A percentile compares a stretch with the other conserved stretches of the same genome.
Evolutionary conservation across 768 basidiomycete species (phyloP).

Genomic region (Xerocomus brunneocitrinus): DNA sequence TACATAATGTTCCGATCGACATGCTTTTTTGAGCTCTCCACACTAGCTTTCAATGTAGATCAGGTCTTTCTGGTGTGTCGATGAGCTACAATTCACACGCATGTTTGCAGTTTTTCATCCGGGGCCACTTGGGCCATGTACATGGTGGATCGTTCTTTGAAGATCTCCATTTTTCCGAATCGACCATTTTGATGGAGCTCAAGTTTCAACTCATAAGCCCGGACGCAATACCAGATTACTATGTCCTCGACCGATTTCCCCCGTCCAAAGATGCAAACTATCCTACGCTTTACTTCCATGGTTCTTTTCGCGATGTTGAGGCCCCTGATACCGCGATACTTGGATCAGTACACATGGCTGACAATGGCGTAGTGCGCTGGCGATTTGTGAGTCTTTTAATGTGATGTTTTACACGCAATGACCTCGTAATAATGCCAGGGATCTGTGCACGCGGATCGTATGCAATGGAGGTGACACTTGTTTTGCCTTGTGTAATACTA

Average conservation of each 20-base stretch:
- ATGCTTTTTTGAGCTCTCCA: neutral
- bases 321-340: constrained; percentile 43
- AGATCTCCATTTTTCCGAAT: constrained; percentile 54
- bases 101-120: constrained; percentile 11
- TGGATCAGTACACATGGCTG: constrained; percentile 47
- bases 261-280: constrained; percentile 26
- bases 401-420: neutral
- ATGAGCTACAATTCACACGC: constrained; percentile 2
- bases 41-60: constrained; percentile 49
- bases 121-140: constrained; percentile 20
- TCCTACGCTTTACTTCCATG: constrained; percentile 46
- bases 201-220: constrained; percentile 44
- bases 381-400: constrained; percentile 47
- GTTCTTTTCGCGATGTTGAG: constrained; percentile 40
- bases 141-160: constrained; percentile 43
- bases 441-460: constrained; percentile 47
- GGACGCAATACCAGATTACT: constrained; percentile 17
- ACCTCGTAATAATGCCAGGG: constrained; percentile 33
- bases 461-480: constrained; percentile 56
- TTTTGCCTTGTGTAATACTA: neutral
- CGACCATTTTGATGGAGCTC: constrained; percentile 58
- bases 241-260: constrained; percentile 19
- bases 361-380: constrained; percentile 48
- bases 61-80: neutral
- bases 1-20: neutral